phyloP scores from a whole-genome alignment of 495 filamentous ascomycete species.

The Penicillium angulare region DNA sequence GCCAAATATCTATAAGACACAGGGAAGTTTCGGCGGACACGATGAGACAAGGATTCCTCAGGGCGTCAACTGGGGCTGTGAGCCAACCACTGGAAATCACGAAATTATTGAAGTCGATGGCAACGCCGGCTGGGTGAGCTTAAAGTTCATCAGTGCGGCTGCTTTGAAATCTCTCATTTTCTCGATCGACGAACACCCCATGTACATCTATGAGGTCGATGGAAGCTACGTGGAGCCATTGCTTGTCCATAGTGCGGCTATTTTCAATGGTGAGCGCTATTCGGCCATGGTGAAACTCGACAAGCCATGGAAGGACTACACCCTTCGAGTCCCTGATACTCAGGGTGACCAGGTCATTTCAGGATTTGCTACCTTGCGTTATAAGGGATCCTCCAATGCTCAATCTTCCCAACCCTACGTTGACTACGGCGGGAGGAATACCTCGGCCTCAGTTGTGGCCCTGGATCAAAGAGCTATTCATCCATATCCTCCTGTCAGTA shows the following conservation, averaged over 20 bases:
- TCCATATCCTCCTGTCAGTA: conserved; percentile 37
- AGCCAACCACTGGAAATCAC: conserved; percentile 33
- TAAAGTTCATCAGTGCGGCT: conserved; percentile 48
- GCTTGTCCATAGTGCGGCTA: conserved; percentile 24
- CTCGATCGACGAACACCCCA: conserved; percentile 42
- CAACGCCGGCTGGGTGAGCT: conserved; percentile 39
- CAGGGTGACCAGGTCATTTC: conserved; percentile 36
- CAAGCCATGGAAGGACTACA: conserved; percentile 30
- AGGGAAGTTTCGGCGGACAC: conserved; percentile 26
- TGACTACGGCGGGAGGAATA: conserved; percentile 36
- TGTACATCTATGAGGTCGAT: conserved; percentile 43
- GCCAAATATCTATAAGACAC: conserved; percentile 28
- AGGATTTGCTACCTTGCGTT: conserved; percentile 29
- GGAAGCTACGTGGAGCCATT: conserved; percentile 37
- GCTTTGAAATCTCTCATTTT: conserved; percentile 37
- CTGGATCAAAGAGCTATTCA: conserved; percentile 29
- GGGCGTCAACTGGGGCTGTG: conserved; percentile 38
- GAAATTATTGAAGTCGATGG: conserved; percentile 37
- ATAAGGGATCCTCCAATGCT: conserved; percentile 18
- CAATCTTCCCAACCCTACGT: conserved; percentile 31
- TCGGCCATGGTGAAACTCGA: conserved; percentile 38
- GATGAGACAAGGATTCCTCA: conserved; percentile 36
- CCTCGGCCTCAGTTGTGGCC: conserved; percentile 28
- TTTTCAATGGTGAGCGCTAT: conserved; percentile 38
- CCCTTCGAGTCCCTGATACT: conserved; percentile 31